These are phyloP conservation scores for Rhodotorula sp. DNA, from an alignment of 1,284 basidiomycete species.

Conservation along the genomic window DNA sequence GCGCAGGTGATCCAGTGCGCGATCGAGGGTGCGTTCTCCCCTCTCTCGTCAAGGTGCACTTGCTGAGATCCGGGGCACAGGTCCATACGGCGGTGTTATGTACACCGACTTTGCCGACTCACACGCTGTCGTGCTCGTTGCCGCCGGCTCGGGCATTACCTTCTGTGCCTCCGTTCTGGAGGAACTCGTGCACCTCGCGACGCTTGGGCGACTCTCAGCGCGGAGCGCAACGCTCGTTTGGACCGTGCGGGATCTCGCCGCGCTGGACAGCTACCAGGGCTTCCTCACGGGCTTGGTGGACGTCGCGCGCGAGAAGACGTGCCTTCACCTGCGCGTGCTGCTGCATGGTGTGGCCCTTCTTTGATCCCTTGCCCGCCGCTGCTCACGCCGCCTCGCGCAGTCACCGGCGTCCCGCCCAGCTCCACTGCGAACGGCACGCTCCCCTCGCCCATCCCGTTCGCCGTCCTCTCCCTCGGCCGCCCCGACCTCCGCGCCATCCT, in stretches of 20 bases:
- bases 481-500: not conserved
- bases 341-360: slow-evolving; percentile 12
- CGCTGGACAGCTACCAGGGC: slow-evolving; percentile 18
- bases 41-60: not conserved
- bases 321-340: slow-evolving; percentile 2
- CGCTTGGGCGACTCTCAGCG: not conserved
- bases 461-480: not conserved
- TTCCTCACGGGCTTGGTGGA: slow-evolving; percentile 16
- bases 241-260: slow-evolving; percentile 4
- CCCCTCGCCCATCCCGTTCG: slow-evolving; percentile 1
- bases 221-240: slow-evolving; percentile 25
- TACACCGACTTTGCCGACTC: slow-evolving; percentile 24
- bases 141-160: slow-evolving; percentile 41
- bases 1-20: slow-evolving; percentile 3
- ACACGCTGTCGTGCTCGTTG: slow-evolving; percentile 35
- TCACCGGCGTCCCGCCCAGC: slow-evolving; percentile 2
- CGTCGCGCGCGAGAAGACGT: slow-evolving; percentile 25
- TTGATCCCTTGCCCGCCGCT: too few species aligned
- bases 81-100: slow-evolving; percentile 19
- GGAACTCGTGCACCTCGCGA: slow-evolving; percentile 26
- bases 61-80: not conserved
- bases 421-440: not conserved
- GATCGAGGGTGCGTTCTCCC: slow-evolving; percentile 16
- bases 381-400: not conserved
- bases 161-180: slow-evolving; percentile 30